These are phyloP conservation scores for Blastobotrys peoriensis DNA, from an alignment of 805 yeast genomes.

Conservation along the genomic window DNA sequence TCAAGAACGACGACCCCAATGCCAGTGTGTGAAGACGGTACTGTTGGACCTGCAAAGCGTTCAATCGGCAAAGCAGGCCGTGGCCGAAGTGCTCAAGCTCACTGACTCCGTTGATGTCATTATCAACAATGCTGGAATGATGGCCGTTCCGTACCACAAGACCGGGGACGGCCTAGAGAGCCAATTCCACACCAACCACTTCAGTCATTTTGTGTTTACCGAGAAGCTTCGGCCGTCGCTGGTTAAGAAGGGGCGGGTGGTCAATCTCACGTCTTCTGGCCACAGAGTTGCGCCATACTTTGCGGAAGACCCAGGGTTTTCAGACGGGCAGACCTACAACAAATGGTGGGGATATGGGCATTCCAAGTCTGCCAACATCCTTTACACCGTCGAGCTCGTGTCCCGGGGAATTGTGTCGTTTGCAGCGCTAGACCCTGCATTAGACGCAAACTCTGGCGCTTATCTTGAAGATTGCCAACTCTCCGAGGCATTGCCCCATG, in stretches of 20 bases:
- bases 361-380: conserved; percentile 14
- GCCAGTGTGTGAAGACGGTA: conserved; percentile 6
- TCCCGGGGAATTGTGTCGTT: too few species aligned
- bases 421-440: too few species aligned
- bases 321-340: conserved; percentile 7
- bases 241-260: conserved; percentile 5
- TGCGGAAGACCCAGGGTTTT: conserved; percentile 9
- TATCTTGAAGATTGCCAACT: too few species aligned
- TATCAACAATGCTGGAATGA: conserved; percentile 73
- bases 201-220: too few species aligned
- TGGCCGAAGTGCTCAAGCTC: conserved; percentile 11
- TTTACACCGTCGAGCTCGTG: conserved; percentile 7
- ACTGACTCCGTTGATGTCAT: conserved; percentile 46
- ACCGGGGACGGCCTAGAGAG: conserved; percentile 71
- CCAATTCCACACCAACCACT: conserved; percentile 73
- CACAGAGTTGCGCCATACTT: conserved; percentile 10
- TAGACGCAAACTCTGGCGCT: too few species aligned
- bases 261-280: conserved; percentile 3
- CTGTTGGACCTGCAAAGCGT: conserved; percentile 15
- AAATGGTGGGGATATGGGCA: conserved; percentile 12
- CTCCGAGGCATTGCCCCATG: too few species aligned
- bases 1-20: conserved; percentile 7
- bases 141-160: conserved; percentile 64
- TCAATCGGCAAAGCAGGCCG: conserved; percentile 13
- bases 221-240: conserved; percentile 71